Conservation (phyloP, 2,329 filamentous ascomycete species). For the Diaporthe humulicola region DNA sequence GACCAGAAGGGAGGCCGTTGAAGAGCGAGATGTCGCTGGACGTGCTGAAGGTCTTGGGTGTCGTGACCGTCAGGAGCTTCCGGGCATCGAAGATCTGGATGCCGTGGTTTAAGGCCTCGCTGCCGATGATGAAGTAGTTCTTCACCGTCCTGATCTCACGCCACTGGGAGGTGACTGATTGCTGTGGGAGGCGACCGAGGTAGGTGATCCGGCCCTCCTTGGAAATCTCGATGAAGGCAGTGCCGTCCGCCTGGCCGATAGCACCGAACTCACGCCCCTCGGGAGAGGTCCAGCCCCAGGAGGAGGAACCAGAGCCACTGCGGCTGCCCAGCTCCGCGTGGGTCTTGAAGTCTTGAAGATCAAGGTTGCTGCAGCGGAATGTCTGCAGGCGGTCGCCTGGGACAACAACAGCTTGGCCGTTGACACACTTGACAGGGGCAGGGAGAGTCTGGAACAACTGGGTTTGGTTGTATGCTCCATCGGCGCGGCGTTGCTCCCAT, state of each 20-base stretch:
- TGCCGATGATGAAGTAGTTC: slow-evolving; percentile 56
- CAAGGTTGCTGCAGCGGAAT: slow-evolving; percentile 63
- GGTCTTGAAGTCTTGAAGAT: slow-evolving; percentile 67
- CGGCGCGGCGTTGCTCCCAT: slow-evolving; percentile 21
- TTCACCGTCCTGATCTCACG: slow-evolving; percentile 58
- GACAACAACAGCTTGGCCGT: slow-evolving; percentile 43
- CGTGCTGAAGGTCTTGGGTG: slow-evolving; percentile 49
- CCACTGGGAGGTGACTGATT: slow-evolving; percentile 50
- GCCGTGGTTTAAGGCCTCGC: slow-evolving; percentile 62
- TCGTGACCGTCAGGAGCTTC: slow-evolving; percentile 62
- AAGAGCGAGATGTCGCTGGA: slow-evolving; percentile 52
- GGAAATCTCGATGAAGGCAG: slow-evolving; percentile 62
- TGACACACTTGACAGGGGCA: slow-evolving; percentile 22
- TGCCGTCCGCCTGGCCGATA: slow-evolving; percentile 61
- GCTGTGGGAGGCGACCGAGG: slow-evolving; percentile 58
- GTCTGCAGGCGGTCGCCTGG: slow-evolving; percentile 60
- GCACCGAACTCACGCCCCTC: slow-evolving; percentile 64
- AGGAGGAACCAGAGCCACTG: slow-evolving; percentile 52
- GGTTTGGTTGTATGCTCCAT: slow-evolving; percentile 5
- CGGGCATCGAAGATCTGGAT: slow-evolving; percentile 75
- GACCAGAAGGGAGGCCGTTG: slow-evolving; percentile 50
- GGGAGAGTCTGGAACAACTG: slow-evolving; percentile 20
- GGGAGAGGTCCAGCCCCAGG: slow-evolving; percentile 62
- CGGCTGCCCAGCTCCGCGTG: slow-evolving; percentile 65
- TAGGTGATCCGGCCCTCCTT: slow-evolving; percentile 60